Evolutionary conservation across 495 filamentous ascomycete genomes (phyloP), one percentile per base, ranked within the genome.

Genomic region (Neurospora sp.): DNA sequence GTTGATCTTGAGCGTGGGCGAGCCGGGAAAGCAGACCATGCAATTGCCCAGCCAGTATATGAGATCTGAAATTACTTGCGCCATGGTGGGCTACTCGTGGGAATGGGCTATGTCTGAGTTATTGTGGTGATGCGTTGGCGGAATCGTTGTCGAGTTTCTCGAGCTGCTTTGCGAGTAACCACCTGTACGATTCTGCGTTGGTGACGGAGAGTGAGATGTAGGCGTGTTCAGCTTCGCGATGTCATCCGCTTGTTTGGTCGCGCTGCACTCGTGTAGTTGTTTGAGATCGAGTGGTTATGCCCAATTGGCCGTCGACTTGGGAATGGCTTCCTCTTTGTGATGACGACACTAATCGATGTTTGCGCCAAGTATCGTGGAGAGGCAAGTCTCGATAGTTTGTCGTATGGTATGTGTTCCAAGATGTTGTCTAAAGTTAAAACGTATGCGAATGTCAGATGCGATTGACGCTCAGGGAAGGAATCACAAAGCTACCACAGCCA

Each of bases 1-100:
- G 83, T 98, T 98, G 85, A 99, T 97, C 80, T 95, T 96, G 73
- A 99, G 86, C 76, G 95, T 93, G 72, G 96, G 96, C 69, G 93
- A 93, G 77, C 92, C 91, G 20, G 96, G 95, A 79, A 98, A 98
- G 83, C 96, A 99, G 84, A 90, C 93, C 84, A 98, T 89, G 87
- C 95, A 98, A 83, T 92, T 94, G 72, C 93, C 93, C 72, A 99
- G 88, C 72, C 93, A 95, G 81, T 94, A 97, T 72, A 98, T 83
- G 20, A 96, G 85, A 81, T 98, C 96, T 75, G 94, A 90, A 70
- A 98, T 87, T 79, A 94, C 90, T 80, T 96, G 92, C 75, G 93
- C 87, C 93, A 96, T 96, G 81, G 76, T 81, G 80, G 77, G 75
- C 74, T 46, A 69, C 8, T 66, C n/a, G 71, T 37, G 18, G 39